A percentile compares a stretch with the other conserved stretches of the same genome.
Evolutionary conservation across 2,329 filamentous ascomycete species (phyloP).

Genomic region (Colletotrichum sp.): DNA sequence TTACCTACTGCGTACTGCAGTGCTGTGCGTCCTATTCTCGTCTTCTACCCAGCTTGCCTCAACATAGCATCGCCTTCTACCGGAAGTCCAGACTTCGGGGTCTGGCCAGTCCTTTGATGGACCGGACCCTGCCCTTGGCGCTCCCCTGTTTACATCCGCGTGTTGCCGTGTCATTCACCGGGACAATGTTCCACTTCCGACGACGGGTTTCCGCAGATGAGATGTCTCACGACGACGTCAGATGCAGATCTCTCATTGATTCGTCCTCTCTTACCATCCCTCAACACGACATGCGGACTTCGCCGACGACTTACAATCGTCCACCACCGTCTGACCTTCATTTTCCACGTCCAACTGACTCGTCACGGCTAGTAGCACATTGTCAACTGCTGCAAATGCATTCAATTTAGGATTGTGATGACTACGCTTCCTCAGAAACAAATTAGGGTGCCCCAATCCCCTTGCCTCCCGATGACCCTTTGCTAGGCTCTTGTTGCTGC

Average conservation of each 20-base stretch:
- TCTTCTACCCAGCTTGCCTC: not conserved
- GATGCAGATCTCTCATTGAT: not conserved
- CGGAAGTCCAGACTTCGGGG: not conserved
- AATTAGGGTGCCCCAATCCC: slow-evolving; percentile 14
- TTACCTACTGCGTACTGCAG: not conserved
- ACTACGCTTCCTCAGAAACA: slow-evolving; percentile 18
- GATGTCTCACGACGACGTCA: not conserved
- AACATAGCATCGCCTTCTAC: not conserved
- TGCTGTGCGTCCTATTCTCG: not conserved
- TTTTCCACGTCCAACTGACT: not conserved
- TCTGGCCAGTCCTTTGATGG: not conserved
- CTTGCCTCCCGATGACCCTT: slow-evolving; percentile 11
- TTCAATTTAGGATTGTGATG: slow-evolving; percentile 9
- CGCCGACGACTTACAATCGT: not conserved
- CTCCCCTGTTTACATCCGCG: not conserved
- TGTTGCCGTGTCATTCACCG: not conserved
- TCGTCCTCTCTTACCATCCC: not conserved
- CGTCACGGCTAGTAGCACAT: not conserved
- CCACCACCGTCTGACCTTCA: not conserved
- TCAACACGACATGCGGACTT: not conserved
- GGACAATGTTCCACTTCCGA: not conserved
- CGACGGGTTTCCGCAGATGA: not conserved
- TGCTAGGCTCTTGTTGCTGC: not conserved
- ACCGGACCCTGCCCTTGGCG: not conserved
- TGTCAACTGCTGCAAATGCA: not conserved